Conservation (phyloP, 176 grass and related monocot species). For the Phoenix roebelenii region DNA sequence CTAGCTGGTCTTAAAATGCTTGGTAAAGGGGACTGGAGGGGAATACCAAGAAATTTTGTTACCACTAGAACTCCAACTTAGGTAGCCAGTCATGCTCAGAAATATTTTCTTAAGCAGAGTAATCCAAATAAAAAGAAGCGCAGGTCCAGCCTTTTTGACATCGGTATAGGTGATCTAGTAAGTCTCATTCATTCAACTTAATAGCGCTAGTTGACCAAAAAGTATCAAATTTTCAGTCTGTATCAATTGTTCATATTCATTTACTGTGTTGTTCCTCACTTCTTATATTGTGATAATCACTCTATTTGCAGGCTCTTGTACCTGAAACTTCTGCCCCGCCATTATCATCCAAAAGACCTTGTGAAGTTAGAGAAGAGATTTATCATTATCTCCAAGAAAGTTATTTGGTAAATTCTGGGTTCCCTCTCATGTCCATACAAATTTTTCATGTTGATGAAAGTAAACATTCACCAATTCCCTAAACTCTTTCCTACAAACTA, state of each 20-base stretch:
- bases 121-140: constrained; percentile 61
- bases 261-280: too few species aligned
- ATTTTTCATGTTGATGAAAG: too few species aligned
- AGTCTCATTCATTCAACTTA: constrained; percentile 8
- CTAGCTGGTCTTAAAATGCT: constrained; percentile 62
- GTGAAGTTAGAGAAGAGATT: constrained; percentile 35
- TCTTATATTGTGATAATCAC: too few species aligned
- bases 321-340: constrained; percentile 29
- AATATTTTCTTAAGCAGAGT: constrained; percentile 56
- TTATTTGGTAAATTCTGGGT: constrained; percentile 33
- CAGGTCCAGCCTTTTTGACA: constrained; percentile 59
- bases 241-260: constrained; percentile 9
- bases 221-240: constrained; percentile 7
- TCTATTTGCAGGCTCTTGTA: constrained; percentile 31
- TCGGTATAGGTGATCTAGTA: constrained; percentile 36
- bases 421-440: constrained; percentile 17
- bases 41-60: constrained; percentile 53
- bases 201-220: not conserved
- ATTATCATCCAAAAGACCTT: constrained; percentile 30
- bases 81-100: constrained; percentile 73
- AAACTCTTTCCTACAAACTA: too few species aligned
- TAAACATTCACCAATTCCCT: too few species aligned
- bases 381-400: constrained; percentile 33
- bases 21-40: constrained; percentile 69
- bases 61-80: constrained; percentile 63